A percentile compares a stretch with the other conserved stretches of the same genome.
Conservation (phyloP, 1,284 basidiomycete species). For the Papiliotrema nemorosa region DNA sequence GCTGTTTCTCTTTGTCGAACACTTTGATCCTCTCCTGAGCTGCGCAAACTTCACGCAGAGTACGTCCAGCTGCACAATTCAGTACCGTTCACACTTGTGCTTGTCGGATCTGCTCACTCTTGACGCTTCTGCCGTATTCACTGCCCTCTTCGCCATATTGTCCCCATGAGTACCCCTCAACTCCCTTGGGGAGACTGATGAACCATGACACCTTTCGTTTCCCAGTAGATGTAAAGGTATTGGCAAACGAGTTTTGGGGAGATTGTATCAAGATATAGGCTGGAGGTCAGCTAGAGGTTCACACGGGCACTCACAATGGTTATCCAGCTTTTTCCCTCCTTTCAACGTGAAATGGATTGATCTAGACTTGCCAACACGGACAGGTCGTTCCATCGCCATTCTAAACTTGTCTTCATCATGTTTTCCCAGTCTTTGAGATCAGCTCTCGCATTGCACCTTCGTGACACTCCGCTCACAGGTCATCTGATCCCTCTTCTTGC, state of each 20-base stretch:
- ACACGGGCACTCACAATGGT: slow-evolving; percentile 20
- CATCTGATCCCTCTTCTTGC: slow-evolving; percentile 9
- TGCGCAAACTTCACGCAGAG: slow-evolving; percentile 2
- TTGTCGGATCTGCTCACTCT: slow-evolving; percentile 23
- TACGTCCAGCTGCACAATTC: slow-evolving; percentile 1
- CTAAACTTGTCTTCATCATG: slow-evolving; percentile 32
- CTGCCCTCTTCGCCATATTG: slow-evolving; percentile 33
- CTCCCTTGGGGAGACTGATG: slow-evolving; percentile 23
- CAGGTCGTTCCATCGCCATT: slow-evolving; percentile 10
- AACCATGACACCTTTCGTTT: slow-evolving; percentile 34
- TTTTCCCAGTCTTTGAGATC: slow-evolving; percentile 13
- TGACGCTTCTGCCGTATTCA: slow-evolving; percentile 31
- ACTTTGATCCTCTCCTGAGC: neutral
- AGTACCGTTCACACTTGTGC: neutral
- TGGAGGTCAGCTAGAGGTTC: slow-evolving; percentile 8
- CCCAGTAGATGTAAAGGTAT: slow-evolving; percentile 15
- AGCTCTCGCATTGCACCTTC: neutral
- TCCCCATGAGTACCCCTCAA: slow-evolving; percentile 32
- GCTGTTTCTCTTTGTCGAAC: neutral
- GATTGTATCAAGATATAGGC: slow-evolving; percentile 30
- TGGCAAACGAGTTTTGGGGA: slow-evolving; percentile 10
- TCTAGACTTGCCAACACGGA: slow-evolving; percentile 15
- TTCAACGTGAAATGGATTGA: slow-evolving; percentile 33
- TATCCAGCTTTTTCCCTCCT: slow-evolving; percentile 29
- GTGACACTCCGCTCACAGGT: slow-evolving; percentile 11